These are phyloP conservation scores for Fusarium proliferatum DNA, from an alignment of 2,329 filamentous ascomycete species.

Conservation along the genomic window DNA sequence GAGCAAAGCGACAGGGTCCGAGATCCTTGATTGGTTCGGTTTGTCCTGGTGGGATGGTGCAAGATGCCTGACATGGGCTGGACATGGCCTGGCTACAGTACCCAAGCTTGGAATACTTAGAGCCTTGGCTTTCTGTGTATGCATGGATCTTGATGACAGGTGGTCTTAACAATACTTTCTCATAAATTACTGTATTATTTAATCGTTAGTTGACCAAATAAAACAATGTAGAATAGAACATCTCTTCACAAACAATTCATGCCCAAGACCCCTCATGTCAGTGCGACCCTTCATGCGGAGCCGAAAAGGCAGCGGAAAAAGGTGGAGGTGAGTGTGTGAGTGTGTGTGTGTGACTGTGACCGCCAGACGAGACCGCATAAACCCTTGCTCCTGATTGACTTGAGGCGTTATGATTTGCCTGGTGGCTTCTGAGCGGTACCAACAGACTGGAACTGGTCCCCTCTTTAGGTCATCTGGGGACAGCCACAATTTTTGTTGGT, in stretches of 20 bases:
- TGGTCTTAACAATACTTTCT: not conserved
- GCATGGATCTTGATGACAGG: not conserved
- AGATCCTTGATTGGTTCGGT: not conserved
- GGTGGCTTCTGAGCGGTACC: constrained; percentile 6
- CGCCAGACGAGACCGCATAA: not conserved
- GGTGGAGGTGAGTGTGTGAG: not conserved
- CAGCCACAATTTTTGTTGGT: constrained; percentile 5
- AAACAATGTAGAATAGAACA: not conserved
- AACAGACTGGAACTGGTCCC: constrained; percentile 22
- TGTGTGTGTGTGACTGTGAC: not conserved
- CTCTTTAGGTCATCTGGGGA: constrained; percentile 7
- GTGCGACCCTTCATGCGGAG: not conserved
- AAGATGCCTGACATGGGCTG: not conserved
- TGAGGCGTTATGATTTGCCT: constrained; percentile 11
- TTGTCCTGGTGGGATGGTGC: not conserved
- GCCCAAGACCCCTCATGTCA: not conserved
- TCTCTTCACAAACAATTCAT: not conserved
- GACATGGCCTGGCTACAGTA: not conserved
- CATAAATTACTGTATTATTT: rapidly evolving
- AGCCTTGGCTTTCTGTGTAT: not conserved
- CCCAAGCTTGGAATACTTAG: not conserved
- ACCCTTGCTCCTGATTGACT: constrained; percentile 6
- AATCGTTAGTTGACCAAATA: not conserved
- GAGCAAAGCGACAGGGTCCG: not conserved
- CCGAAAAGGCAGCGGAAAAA: not conserved